Conservation (phyloP, 257 asterid genomes). For the Lavandula angustifolia region DNA sequence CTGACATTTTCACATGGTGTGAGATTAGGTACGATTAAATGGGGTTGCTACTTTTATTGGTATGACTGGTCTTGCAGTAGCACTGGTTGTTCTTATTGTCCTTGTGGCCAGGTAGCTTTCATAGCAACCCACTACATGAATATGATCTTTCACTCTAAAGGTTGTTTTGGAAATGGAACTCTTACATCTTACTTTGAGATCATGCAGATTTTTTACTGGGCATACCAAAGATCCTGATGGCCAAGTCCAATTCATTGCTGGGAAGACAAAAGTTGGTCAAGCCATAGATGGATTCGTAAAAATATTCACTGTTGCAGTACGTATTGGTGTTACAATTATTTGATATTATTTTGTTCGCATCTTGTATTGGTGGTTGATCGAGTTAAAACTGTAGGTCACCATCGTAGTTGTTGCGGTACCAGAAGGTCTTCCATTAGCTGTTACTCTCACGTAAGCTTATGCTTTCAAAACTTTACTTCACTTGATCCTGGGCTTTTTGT, state of each 20-base stretch:
- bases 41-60: slow-evolving; percentile 98
- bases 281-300: slow-evolving; percentile 74
- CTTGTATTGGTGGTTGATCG: slow-evolving; percentile 26
- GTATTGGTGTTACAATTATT: slow-evolving; percentile 32
- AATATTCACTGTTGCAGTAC: slow-evolving; percentile 92
- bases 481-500: neutral
- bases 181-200: slow-evolving; percentile 16
- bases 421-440: slow-evolving; percentile 97
- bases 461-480: slow-evolving; percentile 5
- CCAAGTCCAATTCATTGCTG: slow-evolving; percentile 56
- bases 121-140: neutral
- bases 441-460: slow-evolving; percentile 77
- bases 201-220: slow-evolving; percentile 74
- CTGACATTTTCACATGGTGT: slow-evolving; percentile 27
- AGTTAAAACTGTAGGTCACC: slow-evolving; percentile 59
- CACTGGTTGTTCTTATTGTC: slow-evolving; percentile 61
- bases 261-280: slow-evolving; percentile 62
- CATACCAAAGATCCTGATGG: slow-evolving; percentile 63
- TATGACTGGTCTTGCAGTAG: slow-evolving; percentile 78
- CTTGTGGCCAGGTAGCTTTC: slow-evolving; percentile 65
- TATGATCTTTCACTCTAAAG: neutral
- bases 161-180: slow-evolving; percentile 16
- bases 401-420: slow-evolving; percentile 97
- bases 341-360: slow-evolving; percentile 9
- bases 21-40: slow-evolving; percentile 73